Percentiles rank a stretch among this genome's conserved stretches.
Evolutionary conservation across 2,329 filamentous ascomycete genomes (phyloP).

Genomic region (Aspergillus amoenus): DNA sequence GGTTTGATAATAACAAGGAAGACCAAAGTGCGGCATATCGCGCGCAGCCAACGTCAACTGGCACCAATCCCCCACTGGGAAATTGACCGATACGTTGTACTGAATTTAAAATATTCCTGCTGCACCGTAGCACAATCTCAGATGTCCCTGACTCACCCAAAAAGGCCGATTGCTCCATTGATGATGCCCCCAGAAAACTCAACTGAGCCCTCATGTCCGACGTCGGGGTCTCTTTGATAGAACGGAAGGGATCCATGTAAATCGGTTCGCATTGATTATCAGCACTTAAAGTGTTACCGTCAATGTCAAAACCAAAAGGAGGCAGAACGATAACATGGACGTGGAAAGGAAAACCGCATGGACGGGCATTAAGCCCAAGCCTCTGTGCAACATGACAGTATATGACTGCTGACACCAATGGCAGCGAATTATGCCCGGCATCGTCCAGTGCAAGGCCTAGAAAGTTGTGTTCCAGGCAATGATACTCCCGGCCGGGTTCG

Average conservation of each 20-base stretch:
- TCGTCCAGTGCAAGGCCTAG: slow-evolving; percentile 78
- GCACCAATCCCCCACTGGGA: slow-evolving; percentile 26
- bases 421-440: slow-evolving; percentile 73
- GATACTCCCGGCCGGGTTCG: slow-evolving; percentile 67
- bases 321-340: slow-evolving; percentile 77
- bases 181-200: slow-evolving; percentile 49
- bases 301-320: slow-evolving; percentile 59
- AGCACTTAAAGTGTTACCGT: slow-evolving; percentile 43
- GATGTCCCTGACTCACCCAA: slow-evolving; percentile 64
- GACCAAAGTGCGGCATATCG: slow-evolving; percentile 76
- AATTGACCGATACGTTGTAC: slow-evolving; percentile 53
- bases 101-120: slow-evolving; percentile 77
- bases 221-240: slow-evolving; percentile 64
- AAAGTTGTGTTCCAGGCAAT: slow-evolving; percentile 81
- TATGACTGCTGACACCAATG: slow-evolving; percentile 82
- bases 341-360: slow-evolving; percentile 80
- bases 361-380: slow-evolving; percentile 72
- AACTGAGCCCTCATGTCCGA: slow-evolving; percentile 61
- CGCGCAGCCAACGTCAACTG: slow-evolving; percentile 59
- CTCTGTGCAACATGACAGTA: slow-evolving; percentile 77
- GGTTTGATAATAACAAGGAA: slow-evolving; percentile 54
- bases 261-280: slow-evolving; percentile 53
- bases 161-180: slow-evolving; percentile 48
- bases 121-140: slow-evolving; percentile 71
- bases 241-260: slow-evolving; percentile 81